Base-by-base conservation (phyloP, 2,329 filamentous ascomycete species). In the Pseudomassariella vexata region DNA sequence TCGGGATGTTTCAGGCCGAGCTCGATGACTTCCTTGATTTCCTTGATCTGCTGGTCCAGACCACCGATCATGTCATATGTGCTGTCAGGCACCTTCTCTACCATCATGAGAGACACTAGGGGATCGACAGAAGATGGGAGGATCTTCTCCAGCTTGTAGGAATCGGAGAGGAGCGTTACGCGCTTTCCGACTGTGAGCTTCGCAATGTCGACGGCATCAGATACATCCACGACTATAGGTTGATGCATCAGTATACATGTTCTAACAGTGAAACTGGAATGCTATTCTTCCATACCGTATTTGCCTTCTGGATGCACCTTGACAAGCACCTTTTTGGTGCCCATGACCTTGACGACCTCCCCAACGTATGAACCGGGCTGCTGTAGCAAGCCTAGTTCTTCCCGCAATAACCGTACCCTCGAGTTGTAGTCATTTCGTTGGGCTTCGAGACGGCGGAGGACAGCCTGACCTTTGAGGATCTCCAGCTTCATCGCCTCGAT, bases 31-130 rank as follows among this genome's bases (percentile, higher is more conserved):
- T 98, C 92, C 68, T 98, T 98, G 73, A 98, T 98, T 60, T 98
- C 92, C 69, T 98, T 96, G 70, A 98, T 96, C 60, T 98, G 92
- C 61, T 98, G 90, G 59, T 98, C 92, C 41, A 98, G 70, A 47
- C 92, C 92, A 65, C 92, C 92, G 60, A 98, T 98, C 92, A 98
- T 98, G 67, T 98, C 92, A 71, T 98, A 98, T 57, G 92, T 98
- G 68, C 88, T 95, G 71, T 98, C 92, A 11, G 92, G 92, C 11
- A 98, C 92, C 73, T 98, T 98, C 60, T 98, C 92, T 32, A 98
- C 92, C 92, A 98, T 98, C 92, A 98, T 98, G 59, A 98, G 85
- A 21, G 92, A 98, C 36, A 98, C 92, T 37, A 98, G 83, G 22
- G 92, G 92, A 56, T 98, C 92, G 56, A 98, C 92, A 14, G 92